Evolutionary conservation across 2,329 filamentous ascomycete species (phyloP), one percentile per base, ranked within the genome.

Genomic region (Raffaelea arxii): DNA sequence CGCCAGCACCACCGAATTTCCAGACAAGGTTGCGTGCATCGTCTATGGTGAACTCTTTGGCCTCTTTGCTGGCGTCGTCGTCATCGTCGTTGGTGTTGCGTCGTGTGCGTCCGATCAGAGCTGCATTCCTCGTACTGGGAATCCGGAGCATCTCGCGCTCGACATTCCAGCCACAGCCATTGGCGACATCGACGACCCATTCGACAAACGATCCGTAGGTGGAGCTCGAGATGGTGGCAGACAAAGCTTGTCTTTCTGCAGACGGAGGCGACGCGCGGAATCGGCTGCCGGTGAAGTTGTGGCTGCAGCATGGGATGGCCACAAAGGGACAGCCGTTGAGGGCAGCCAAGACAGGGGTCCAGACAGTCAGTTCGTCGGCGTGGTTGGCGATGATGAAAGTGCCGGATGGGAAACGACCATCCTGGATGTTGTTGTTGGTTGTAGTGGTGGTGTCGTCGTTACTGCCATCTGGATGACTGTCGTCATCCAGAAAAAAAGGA

Each of bases 381-480:
- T 98, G 92, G 59, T 98, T 98, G 42, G 89, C 94, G 52, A 98
- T 84, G 56, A 98, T 88, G 63, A 98, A 98, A 0, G 88, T 94
- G 24, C 80, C 79, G 16, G 64, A 61, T 0, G 78, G 72, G 58
- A 97, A 95, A 10, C 71, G 58, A 30, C 91, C 92, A 51, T 71
- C 62, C 27, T 30, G 27, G 27, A 9, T 16, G 27, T 16, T 16
- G 27, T 9, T 9, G 27, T 9, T 16, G 16, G 27, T 9, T 16
- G 27, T 30, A 16, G 9, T 59, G 23, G 58, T 14, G 19, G 55
- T 51, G 30, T 58, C 47, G 21, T 50, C 24, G 41, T 22, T 11
- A 30, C 21, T 12, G 24, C 16, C 35, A 16, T 37, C 10, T n/a
- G 16, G 16, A 12, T n/a, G 6, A 1, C 24, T 41, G 12, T 25